Conservation (phyloP, 116 monocot genomes). For the Thalassia testudinum region DNA sequence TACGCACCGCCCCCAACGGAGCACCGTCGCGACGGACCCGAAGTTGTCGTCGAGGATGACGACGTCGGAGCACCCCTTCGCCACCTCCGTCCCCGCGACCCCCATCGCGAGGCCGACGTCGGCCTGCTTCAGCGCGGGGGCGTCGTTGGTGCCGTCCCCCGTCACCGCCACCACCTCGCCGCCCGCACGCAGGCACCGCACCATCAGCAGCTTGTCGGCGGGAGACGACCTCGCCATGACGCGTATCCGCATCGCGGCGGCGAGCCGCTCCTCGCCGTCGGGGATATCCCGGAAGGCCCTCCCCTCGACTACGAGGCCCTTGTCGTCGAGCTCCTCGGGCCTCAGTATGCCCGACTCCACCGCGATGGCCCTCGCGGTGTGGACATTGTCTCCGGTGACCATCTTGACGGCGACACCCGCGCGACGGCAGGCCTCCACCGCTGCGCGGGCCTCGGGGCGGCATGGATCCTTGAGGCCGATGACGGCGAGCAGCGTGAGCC, state of each 20-base stretch:
- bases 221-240: slow-evolving; percentile 18
- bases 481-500: slow-evolving; percentile 21
- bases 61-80: slow-evolving; percentile 18
- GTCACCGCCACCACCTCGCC: slow-evolving; percentile 20
- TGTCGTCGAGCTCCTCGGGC: background rate
- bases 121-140: slow-evolving; percentile 15
- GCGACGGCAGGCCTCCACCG: slow-evolving; percentile 38
- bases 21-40: slow-evolving; percentile 37
- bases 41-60: slow-evolving; percentile 48
- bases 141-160: slow-evolving; percentile 19
- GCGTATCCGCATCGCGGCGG: background rate
- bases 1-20: slow-evolving; percentile 53
- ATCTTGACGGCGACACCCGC: slow-evolving; percentile 64
- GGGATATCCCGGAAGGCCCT: slow-evolving; percentile 27
- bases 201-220: slow-evolving; percentile 12
- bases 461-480: slow-evolving; percentile 71
- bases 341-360: slow-evolving; percentile 33
- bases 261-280: slow-evolving; percentile 12
- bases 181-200: slow-evolving; percentile 5
- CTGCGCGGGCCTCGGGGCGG: slow-evolving; percentile 52
- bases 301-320: slow-evolving; percentile 26
- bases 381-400: slow-evolving; percentile 49
- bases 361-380: slow-evolving; percentile 47
- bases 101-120: slow-evolving; percentile 19
- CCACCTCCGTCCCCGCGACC: slow-evolving; percentile 18